Evolutionary conservation across 805 yeast species (phyloP).

Genomic region (Ogataea angusta): DNA sequence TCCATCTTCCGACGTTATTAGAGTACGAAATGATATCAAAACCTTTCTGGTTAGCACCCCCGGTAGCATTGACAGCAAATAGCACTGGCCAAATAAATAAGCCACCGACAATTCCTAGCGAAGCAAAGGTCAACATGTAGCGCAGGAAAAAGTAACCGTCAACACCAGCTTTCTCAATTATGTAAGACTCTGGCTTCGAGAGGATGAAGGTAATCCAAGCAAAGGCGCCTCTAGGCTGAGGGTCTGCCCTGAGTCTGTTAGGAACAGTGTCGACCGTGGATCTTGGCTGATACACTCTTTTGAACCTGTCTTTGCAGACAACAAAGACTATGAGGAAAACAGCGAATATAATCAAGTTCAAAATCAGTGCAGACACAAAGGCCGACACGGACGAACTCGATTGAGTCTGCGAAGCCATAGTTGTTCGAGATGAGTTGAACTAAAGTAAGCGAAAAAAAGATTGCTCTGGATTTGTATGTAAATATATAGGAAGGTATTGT

Average conservation of each 20-base stretch:
- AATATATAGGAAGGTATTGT: constrained; percentile 7
- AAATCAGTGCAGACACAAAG: constrained; percentile 45
- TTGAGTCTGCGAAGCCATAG: constrained; percentile 7
- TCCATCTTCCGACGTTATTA: constrained; percentile 59
- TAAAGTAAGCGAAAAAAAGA: background rate
- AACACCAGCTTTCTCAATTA: constrained; percentile 66
- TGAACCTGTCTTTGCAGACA: constrained; percentile 39
- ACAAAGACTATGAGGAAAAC: constrained; percentile 41
- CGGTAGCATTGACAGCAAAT: constrained; percentile 72
- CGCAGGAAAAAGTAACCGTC: constrained; percentile 78
- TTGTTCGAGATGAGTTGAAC: background rate
- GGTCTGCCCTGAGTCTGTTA: constrained; percentile 40
- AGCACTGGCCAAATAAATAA: constrained; percentile 63
- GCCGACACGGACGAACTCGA: constrained; percentile 42
- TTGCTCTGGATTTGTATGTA: background rate
- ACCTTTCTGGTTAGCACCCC: constrained; percentile 53
- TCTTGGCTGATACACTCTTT: constrained; percentile 54
- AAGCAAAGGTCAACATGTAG: constrained; percentile 53
- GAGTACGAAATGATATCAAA: constrained; percentile 64
- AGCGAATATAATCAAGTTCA: constrained; percentile 40
- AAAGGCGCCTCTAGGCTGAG: constrained; percentile 43
- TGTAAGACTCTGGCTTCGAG: constrained; percentile 54
- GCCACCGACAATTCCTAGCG: constrained; percentile 51
- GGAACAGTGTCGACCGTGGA: constrained; percentile 44
- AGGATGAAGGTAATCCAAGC: constrained; percentile 55